A percentile compares a stretch with the other conserved stretches of the same genome.
Evolutionary conservation across 768 basidiomycete species (phyloP).

Genomic region (Serendipita sp.): DNA sequence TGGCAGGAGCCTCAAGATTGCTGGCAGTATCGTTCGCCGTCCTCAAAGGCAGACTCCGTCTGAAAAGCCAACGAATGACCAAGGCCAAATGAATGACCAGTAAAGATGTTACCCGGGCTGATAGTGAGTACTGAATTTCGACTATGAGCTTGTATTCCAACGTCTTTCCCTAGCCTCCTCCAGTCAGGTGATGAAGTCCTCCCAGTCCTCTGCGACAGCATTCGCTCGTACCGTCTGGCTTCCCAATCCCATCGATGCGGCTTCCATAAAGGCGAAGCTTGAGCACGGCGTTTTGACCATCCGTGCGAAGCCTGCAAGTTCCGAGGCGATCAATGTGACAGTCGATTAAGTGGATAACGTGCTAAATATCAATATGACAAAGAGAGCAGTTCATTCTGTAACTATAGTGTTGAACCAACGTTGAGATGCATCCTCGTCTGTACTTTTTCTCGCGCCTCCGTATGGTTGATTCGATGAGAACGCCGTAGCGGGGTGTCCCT

Average conservation of each 20-base stretch:
- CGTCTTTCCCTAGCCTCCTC: background rate
- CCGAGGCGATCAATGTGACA: conserved; percentile 36
- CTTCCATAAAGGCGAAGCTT: conserved; percentile 45
- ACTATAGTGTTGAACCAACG: no score
- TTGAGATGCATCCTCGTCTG: no score
- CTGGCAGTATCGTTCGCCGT: conserved; percentile 34
- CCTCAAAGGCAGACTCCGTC: background rate
- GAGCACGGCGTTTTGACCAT: conserved; percentile 55
- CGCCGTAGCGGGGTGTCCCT: no score
- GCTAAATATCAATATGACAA: no score
- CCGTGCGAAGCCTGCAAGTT: conserved; percentile 40
- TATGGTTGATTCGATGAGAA: no score
- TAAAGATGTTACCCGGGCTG: background rate
- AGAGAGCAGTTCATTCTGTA: no score
- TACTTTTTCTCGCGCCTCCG: no score
- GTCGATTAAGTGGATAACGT: no score
- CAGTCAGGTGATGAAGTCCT: background rate
- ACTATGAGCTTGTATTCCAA: background rate
- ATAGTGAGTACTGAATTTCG: background rate
- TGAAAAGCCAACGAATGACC: no score
- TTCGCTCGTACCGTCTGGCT: conserved; percentile 61
- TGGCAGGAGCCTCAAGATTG: conserved; percentile 57
- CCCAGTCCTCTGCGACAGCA: conserved; percentile 11
- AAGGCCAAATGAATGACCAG: background rate
- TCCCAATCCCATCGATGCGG: conserved; percentile 43